Percentiles rank a stretch among this genome's conserved stretches.
Evolutionary conservation across 148 eudicot species (phyloP).

Genomic region (Rhododendron williamsianum): DNA sequence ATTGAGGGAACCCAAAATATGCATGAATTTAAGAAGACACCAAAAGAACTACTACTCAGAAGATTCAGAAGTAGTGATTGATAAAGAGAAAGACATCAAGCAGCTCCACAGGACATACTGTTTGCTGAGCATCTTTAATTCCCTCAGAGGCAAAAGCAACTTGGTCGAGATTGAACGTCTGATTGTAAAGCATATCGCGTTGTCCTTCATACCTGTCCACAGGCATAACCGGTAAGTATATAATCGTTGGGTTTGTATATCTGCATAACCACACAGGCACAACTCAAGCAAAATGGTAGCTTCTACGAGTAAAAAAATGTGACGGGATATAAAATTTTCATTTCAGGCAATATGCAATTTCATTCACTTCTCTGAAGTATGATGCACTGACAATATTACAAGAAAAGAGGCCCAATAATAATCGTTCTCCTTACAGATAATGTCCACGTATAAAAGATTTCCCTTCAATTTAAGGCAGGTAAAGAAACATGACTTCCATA

Average conservation of each 20-base stretch:
- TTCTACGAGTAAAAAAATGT: background rate
- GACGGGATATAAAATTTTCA: background rate
- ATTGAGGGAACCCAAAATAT: slow-evolving; percentile 8
- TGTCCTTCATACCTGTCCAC: slow-evolving; percentile 88
- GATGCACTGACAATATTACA: background rate
- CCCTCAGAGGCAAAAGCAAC: slow-evolving; percentile 93
- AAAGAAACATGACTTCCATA: background rate
- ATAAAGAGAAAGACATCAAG: background rate
- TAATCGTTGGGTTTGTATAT: too few relatives aligned
- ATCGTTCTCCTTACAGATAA: background rate
- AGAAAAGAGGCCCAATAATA: background rate
- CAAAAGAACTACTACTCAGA: background rate
- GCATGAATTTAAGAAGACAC: background rate
- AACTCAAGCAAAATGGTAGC: background rate
- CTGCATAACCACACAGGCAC: background rate
- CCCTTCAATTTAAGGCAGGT: background rate
- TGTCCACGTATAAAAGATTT: background rate
- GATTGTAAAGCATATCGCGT: slow-evolving; percentile 92
- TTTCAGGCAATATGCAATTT: background rate
- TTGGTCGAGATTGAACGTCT: slow-evolving; percentile 88
- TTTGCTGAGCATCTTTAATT: slow-evolving; percentile 94
- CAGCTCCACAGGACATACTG: slow-evolving; percentile 45
- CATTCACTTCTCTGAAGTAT: background rate
- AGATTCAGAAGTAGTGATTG: background rate
- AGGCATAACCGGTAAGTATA: slow-evolving; percentile 1